Evolutionary conservation across 495 filamentous ascomycete genomes (phyloP).

Genomic region (Hypomontagnella monticulosa): DNA sequence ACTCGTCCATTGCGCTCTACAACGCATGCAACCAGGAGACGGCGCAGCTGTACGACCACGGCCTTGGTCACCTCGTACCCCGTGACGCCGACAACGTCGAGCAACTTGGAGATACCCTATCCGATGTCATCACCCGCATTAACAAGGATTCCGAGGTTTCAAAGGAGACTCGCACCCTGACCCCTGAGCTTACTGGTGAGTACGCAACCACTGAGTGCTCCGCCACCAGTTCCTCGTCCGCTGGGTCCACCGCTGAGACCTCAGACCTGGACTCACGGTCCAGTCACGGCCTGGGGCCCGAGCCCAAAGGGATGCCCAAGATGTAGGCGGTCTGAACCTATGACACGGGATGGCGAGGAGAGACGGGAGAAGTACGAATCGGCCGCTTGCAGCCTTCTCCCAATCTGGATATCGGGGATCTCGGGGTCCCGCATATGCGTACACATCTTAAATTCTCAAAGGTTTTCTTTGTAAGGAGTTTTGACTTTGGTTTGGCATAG

Average conservation of each 20-base stretch:
- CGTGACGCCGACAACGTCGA: conserved; percentile 58
- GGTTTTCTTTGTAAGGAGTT: too few relatives aligned
- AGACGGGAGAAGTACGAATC: not conserved
- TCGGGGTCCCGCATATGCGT: too few relatives aligned
- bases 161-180: not conserved
- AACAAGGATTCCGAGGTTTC: conserved; percentile 26
- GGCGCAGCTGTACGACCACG: conserved; percentile 65
- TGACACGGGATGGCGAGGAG: not conserved
- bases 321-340: not conserved
- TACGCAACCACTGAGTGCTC: not conserved
- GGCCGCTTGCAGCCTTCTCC: too few relatives aligned
- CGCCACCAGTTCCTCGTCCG: not conserved
- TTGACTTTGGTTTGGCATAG: too few relatives aligned
- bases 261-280: conserved; percentile 36
- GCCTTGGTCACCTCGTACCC: conserved; percentile 63
- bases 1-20: conserved; percentile 62
- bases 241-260: conserved; percentile 9
- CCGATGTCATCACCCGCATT: conserved; percentile 43
- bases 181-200: not conserved
- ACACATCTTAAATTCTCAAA: too few relatives aligned
- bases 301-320: not conserved
- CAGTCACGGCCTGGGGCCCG: conserved; percentile 9
- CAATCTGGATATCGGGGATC: too few relatives aligned
- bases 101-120: conserved; percentile 50
- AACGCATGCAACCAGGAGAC: conserved; percentile 63